A percentile compares a stretch with the other conserved stretches of the same genome.
Evolutionary conservation across 768 basidiomycete genomes (phyloP).

Genomic region (Boletus pseudopeckii): DNA sequence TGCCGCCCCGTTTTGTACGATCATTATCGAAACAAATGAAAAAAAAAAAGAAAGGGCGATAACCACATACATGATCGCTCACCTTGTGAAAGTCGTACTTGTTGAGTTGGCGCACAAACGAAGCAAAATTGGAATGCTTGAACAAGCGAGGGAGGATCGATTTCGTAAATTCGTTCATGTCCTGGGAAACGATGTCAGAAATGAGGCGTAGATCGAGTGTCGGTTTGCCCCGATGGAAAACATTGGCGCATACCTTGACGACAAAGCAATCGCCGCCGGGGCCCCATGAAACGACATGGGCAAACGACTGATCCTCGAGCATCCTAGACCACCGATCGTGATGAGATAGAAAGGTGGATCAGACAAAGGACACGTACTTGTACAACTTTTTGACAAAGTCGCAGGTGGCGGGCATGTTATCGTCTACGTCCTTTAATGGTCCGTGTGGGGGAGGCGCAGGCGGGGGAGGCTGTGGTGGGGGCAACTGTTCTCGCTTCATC

Average conservation of each 20-base stretch:
- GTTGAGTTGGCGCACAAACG: slow-evolving; percentile 89
- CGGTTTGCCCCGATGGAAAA: neutral
- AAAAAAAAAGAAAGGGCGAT: neutral
- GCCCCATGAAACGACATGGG: slow-evolving; percentile 78
- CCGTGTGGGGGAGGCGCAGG: slow-evolving; percentile 15
- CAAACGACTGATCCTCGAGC: slow-evolving; percentile 77
- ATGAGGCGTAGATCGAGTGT: slow-evolving; percentile 2
- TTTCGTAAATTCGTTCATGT: slow-evolving; percentile 97
- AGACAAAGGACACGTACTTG: slow-evolving; percentile 52
- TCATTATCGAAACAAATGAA: slow-evolving; percentile 8
- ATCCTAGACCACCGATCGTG: slow-evolving; percentile 50
- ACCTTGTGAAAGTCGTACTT: slow-evolving; percentile 97
- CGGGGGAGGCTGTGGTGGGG: slow-evolving; percentile 25
- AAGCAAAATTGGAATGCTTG: slow-evolving; percentile 93
- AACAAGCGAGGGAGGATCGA: slow-evolving; percentile 87
- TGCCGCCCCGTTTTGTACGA: slow-evolving; percentile 12
- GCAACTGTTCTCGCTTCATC: slow-evolving; percentile 29
- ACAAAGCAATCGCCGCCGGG: slow-evolving; percentile 85
- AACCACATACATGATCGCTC: slow-evolving; percentile 15
- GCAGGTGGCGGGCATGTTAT: slow-evolving; percentile 80
- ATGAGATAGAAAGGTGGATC: neutral
- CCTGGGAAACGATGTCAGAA: slow-evolving; percentile 36
- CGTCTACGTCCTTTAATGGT: slow-evolving; percentile 46
- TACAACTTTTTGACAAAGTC: slow-evolving; percentile 95
- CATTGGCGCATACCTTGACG: slow-evolving; percentile 55